A percentile compares a stretch with the other conserved stretches of the same genome.
phyloP scores from a whole-genome alignment of 2,329 filamentous ascomycete genomes.

The Colletotrichum navitas region DNA sequence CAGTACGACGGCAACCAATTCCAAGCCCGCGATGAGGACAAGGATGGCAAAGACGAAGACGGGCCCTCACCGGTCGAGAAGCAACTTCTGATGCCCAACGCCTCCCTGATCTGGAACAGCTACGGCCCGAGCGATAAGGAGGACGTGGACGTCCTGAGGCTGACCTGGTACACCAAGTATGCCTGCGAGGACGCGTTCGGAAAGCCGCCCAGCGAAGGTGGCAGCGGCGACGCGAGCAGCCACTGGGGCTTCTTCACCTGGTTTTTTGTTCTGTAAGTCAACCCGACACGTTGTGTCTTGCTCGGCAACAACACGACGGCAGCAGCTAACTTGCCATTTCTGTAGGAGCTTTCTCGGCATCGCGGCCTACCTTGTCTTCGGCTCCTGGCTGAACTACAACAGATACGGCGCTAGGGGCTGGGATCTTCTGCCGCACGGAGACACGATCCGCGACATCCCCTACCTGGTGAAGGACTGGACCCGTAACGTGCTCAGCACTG shows the following conservation, averaged over 20 bases:
- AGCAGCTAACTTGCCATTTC: slow-evolving; percentile 43
- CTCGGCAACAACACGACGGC: background rate
- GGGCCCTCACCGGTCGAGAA: slow-evolving; percentile 55
- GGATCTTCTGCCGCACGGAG: slow-evolving; percentile 93
- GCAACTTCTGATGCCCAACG: slow-evolving; percentile 66
- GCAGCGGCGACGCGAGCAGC: slow-evolving; percentile 57
- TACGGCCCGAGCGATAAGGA: slow-evolving; percentile 73
- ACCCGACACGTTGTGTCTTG: background rate
- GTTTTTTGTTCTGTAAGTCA: slow-evolving; percentile 89
- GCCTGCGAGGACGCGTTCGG: slow-evolving; percentile 75
- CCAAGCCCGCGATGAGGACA: slow-evolving; percentile 49
- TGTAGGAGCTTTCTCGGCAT: slow-evolving; percentile 83
- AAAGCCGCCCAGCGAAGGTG: slow-evolving; percentile 56
- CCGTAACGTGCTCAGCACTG: slow-evolving; percentile 81
- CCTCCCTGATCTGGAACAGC: slow-evolving; percentile 80
- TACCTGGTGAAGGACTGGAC: slow-evolving; percentile 93
- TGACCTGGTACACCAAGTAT: slow-evolving; percentile 90
- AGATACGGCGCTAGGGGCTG: slow-evolving; percentile 94
- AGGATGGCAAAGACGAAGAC: slow-evolving; percentile 51
- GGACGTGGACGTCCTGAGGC: slow-evolving; percentile 72
- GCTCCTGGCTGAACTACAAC: slow-evolving; percentile 99
- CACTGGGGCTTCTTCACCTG: slow-evolving; percentile 98
- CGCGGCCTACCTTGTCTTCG: slow-evolving; percentile 94
- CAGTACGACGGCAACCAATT: slow-evolving; percentile 58
- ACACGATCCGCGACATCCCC: slow-evolving; percentile 91